These are phyloP conservation scores for Exsudoporus frostii DNA, from an alignment of 768 basidiomycete species.

Conservation along the genomic window DNA sequence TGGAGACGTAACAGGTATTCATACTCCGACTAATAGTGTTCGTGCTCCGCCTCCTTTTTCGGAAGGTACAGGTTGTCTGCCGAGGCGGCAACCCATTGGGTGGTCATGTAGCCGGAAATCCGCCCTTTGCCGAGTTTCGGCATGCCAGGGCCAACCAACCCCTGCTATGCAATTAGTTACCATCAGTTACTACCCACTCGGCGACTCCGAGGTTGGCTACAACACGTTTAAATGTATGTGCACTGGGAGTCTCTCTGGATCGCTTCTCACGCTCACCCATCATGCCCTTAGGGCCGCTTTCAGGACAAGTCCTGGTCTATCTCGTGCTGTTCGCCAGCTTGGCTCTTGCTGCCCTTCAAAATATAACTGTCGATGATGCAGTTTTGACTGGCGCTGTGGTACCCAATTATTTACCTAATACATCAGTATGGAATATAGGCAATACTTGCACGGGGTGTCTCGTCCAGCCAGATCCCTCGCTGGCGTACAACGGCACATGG, in stretches of 20 bases:
- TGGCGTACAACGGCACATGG: slow-evolving; percentile 16
- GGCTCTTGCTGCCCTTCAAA: slow-evolving; percentile 2
- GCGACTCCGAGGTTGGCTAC: too few relatives aligned
- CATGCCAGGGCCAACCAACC: too few relatives aligned
- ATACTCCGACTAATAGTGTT: too few relatives aligned
- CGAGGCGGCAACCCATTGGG: too few relatives aligned
- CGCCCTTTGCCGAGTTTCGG: too few relatives aligned
- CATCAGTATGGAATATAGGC: neutral
- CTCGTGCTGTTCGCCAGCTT: neutral
- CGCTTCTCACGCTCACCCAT: neutral
- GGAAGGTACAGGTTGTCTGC: too few relatives aligned
- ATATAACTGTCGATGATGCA: slow-evolving; percentile 5
- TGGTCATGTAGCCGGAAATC: too few relatives aligned
- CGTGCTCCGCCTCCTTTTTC: too few relatives aligned
- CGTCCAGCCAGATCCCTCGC: neutral
- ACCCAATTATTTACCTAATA: slow-evolving; percentile 7
- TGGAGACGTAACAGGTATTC: too few relatives aligned
- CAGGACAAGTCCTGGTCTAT: neutral
- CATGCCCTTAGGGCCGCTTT: neutral
- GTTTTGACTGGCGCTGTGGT: slow-evolving; percentile 2
- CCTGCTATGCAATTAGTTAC: too few relatives aligned
- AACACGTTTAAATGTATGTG: too few relatives aligned
- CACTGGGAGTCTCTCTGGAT: neutral
- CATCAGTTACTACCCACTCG: too few relatives aligned
- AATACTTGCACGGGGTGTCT: slow-evolving; percentile 2